Base-by-base conservation (phyloP, 78 protist genomes). In the Dictyostelium purpureum region DNA sequence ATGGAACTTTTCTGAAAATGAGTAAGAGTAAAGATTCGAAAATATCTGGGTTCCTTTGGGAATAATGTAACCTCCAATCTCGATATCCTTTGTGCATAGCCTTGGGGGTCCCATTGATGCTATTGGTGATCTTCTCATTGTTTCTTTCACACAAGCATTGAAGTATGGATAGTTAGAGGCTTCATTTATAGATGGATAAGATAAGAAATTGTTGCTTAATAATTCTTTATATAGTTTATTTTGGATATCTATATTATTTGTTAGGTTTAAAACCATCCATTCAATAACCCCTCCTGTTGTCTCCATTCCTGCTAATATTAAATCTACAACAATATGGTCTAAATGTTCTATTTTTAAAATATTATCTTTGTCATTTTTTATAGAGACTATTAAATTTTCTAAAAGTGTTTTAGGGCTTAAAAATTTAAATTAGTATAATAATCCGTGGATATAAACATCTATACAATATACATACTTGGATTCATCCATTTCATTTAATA, bases 231-330 rank as follows among this genome's bases (percentile, higher is more conserved):
- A 66, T 9, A 79, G 10, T 38, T 43, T 47, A 4, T 79, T 76
- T 79, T 79, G 88, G 12, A 10, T 0, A 7, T 66, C 49, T 45
- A 57, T 74, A 65, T 79, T 43, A 19, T 79, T 61, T 2, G 52
- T 28, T 26, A 79, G 18, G 3, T 26, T 16, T 6, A 79, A 42
- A 65, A 79, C 24, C 1, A 79, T 21, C 74, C 75, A 79, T 28
- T 79, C 77, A 9, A 79, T 3, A 18, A 76, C 2, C 6, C 45
- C 47, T 14, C 65, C 18, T n/a, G 74, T 42, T 21, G 88, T 79
- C 45, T 79, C 88, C 0, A 63, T 65, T 11, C 88, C 88, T 28
- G 65, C 88, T 16, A 79, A 74, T 16, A 79, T 21, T 49, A 79
- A 19, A 38, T 79, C 88, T 3, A 79, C 16, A 79, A 52, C 61